Conservation (phyloP, 2,329 filamentous ascomycete genomes). For the Clarireedia hainanense region DNA sequence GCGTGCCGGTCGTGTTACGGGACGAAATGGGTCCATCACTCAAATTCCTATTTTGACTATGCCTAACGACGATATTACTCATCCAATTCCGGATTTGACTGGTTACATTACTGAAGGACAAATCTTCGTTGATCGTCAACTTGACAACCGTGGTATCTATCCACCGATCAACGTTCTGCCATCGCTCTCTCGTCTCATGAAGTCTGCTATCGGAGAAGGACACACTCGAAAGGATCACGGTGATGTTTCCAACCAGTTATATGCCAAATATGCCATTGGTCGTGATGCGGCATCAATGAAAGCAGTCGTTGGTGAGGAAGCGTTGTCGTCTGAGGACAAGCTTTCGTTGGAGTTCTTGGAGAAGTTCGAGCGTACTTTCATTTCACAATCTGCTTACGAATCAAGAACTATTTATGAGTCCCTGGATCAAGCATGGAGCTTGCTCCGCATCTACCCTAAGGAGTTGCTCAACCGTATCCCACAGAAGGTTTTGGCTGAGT, state of each 20-base stretch:
- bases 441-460: slow-evolving; percentile 96
- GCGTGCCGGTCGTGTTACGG: slow-evolving; percentile 92
- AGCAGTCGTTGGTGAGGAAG: slow-evolving; percentile 97
- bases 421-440: slow-evolving; percentile 89
- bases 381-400: slow-evolving; percentile 87
- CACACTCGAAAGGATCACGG: slow-evolving; percentile 96
- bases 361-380: slow-evolving; percentile 96
- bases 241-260: slow-evolving; percentile 98
- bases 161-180: slow-evolving; percentile 98
- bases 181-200: slow-evolving; percentile 98
- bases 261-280: slow-evolving; percentile 98
- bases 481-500: slow-evolving; percentile 74
- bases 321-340: slow-evolving; percentile 91
- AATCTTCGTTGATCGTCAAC: slow-evolving; percentile 90
- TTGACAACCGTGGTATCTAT: slow-evolving; percentile 96
- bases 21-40: slow-evolving; percentile 96
- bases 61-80: slow-evolving; percentile 99
- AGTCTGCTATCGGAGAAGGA: slow-evolving; percentile 96
- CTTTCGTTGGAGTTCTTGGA: slow-evolving; percentile 95
- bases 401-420: slow-evolving; percentile 86
- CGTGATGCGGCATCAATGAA: slow-evolving; percentile 99
- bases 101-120: slow-evolving; percentile 99
- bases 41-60: slow-evolving; percentile 99
- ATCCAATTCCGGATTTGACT: slow-evolving; percentile 97
- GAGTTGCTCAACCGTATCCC: slow-evolving; percentile 94